Evolutionary conservation across 2,329 filamentous ascomycete genomes (phyloP), one percentile per base, ranked within the genome.

Genomic region (Cadophora luteo-olivacea): DNA sequence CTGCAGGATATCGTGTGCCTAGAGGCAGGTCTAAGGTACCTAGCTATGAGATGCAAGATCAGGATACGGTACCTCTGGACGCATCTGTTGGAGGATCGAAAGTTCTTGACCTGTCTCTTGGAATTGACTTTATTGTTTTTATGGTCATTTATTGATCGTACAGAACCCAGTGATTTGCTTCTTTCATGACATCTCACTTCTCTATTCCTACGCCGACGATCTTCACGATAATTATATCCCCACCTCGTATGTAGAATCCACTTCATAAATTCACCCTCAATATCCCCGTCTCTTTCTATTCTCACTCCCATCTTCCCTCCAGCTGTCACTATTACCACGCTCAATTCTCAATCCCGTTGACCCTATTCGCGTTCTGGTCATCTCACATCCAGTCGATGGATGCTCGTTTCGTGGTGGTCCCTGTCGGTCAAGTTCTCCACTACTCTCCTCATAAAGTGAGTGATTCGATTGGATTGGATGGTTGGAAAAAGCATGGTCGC

Each of bases 401-500:
- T 25, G n/a, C 33, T 55, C 55, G 32, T 58, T 58, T 32, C 29
- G 52, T 36, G 54, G 29, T 36, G 25, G 25, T 22, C 32, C 29
- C 54, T 57, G 54, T 57, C 54, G 29, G 54, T 29, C 29, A 12
- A 36, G 4, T 36, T 57, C 19, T 58, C 54, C 54, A 36, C 29
- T 49, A n/a, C n/a, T 22, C 45, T 45, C 41, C 41, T 24, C 55
- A 38, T 41, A 24, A 24, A 58, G 19, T 38, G 55, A 58, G 33
- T 58, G 55, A 33, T 32, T 57, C 16, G 54, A 33, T 32, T 57
- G 29, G 54, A 33, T 25, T 36, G 55, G 32, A 36, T n/a, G 11
- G 32, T 38, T 58, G 58, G 58, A 61, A 61, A 48, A 61, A 61
- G 58, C 58, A 61, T 48, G 38, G 58, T 32, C 41, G 58, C 36